A percentile compares a stretch with the other conserved stretches of the same genome.
These are phyloP conservation scores for Penicillium sp. DNA, from an alignment of 2,329 filamentous ascomycete species.

Conservation along the genomic window DNA sequence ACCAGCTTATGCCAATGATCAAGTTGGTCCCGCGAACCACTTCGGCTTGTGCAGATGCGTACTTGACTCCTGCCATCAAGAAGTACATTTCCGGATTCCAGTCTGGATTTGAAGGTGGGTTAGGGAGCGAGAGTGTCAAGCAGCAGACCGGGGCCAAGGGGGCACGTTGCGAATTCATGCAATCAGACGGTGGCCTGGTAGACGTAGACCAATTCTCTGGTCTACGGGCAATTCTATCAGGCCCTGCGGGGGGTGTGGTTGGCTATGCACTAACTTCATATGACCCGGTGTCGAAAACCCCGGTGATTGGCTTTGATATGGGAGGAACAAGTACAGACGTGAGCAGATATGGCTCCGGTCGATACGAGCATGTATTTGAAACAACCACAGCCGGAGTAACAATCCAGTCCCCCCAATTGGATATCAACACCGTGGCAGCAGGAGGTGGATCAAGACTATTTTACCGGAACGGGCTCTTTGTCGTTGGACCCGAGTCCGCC, in stretches of 20 bases:
- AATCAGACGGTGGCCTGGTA: conserved; percentile 72
- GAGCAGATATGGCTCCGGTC: conserved; percentile 76
- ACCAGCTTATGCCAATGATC: conserved; percentile 86
- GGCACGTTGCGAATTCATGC: conserved; percentile 90
- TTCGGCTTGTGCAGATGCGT: conserved; percentile 77
- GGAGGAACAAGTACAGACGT: conserved; percentile 89
- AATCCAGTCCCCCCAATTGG: conserved; percentile 83
- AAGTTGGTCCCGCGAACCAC: conserved; percentile 75
- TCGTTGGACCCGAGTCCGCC: conserved; percentile 86
- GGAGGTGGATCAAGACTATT: conserved; percentile 71
- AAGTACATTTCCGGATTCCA: conserved; percentile 78
- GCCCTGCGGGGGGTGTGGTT: conserved; percentile 89
- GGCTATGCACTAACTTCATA: conserved; percentile 89
- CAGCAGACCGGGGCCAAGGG: conserved; percentile 64
- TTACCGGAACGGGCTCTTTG: conserved; percentile 55
- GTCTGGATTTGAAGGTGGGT: conserved; percentile 74
- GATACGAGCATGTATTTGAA: conserved; percentile 90
- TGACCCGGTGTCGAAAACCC: conserved; percentile 73
- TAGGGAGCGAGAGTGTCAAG: conserved; percentile 75
- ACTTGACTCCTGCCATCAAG: conserved; percentile 75
- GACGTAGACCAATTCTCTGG: conserved; percentile 67
- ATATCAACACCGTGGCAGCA: conserved; percentile 89
- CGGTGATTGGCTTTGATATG: conserved; percentile 93
- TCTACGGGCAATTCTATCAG: conserved; percentile 80
- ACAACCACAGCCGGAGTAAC: conserved; percentile 87